Evolutionary conservation across 768 basidiomycete species (phyloP), one percentile per base, ranked within the genome.

Genomic region (Tephrocybe sp.): DNA sequence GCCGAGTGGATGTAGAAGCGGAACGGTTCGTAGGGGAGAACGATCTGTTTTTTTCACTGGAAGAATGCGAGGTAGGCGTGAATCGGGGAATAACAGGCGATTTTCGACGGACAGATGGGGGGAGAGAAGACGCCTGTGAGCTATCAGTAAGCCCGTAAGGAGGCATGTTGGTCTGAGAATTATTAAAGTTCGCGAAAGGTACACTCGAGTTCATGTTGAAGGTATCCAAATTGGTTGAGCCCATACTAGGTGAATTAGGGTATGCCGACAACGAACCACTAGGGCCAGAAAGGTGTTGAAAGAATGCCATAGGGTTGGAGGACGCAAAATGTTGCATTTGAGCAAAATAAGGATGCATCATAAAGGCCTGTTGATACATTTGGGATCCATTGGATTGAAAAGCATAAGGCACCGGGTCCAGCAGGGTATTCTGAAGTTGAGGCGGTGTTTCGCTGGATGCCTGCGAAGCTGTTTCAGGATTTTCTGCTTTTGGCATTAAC

Each of bases 21-120:
- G 39, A 31, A 46, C 23, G 46, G 32, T 26, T 52, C 32, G 52
- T 38, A 19, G 58, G 48, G 10, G 50, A 53, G 19, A 14, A 38
- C 23, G 52, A 53, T 47, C 51, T 53, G 49, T 34, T 54, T 31
- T 52, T 51, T 9, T 45, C 48, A 4, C 39, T 45, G 8, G 54
- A 40, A 23, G 35, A 23, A 14, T 50, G 34, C 19, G 45, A 53
- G 13, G 53, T 31, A 20, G 55, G 51, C 17, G 57, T 52, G 7
- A 48, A 56, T 39, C 43, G 39, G 26, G 57, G 43, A 2, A 38
- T 8, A 5, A 50, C 40, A 17, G 53, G 55, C 1, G 58, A 50
- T 52, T 55, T 57, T 30, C 46, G 53, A 22, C 53, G 48, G 45
- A 46, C 51, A 51, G 53, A 65, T 54, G 34, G 40, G 32, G 52